Evolutionary conservation across 805 yeast genomes (phyloP).

Genomic region (Lipomyces yamanashiensis): DNA sequence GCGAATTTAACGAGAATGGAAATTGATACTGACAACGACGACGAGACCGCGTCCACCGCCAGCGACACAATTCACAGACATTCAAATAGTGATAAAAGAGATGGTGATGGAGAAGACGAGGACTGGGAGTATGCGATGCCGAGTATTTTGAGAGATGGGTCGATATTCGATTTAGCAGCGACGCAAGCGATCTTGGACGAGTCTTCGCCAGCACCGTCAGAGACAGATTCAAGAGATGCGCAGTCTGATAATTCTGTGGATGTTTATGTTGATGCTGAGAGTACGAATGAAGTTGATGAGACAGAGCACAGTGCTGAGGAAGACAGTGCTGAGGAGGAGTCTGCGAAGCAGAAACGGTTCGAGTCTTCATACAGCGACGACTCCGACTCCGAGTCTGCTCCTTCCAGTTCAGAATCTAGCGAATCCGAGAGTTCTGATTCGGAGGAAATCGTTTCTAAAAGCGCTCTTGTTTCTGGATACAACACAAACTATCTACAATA

Average conservation of each 20-base stretch:
- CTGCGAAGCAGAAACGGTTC: conserved; percentile 1
- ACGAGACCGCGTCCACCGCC: too few relatives aligned
- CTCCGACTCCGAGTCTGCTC: conserved; percentile 1
- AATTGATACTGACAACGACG: too few relatives aligned
- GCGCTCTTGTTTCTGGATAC: conserved; percentile 9
- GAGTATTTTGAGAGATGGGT: background rate
- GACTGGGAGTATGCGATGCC: background rate
- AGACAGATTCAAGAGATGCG: background rate
- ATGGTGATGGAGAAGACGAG: conserved; percentile 1
- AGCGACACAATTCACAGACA: too few relatives aligned
- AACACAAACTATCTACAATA: conserved; percentile 20
- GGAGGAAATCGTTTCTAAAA: background rate
- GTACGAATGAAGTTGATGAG: background rate
- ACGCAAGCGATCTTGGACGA: conserved; percentile 7
- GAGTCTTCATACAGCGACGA: background rate
- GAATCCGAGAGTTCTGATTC: conserved; percentile 7
- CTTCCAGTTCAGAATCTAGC: conserved; percentile 5
- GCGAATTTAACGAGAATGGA: too few relatives aligned
- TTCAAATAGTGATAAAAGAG: background rate
- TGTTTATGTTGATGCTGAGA: background rate
- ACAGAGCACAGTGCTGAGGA: background rate
- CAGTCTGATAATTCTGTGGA: background rate
- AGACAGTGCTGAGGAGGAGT: background rate
- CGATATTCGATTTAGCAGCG: background rate
- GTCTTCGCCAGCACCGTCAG: background rate